Evolutionary conservation across 75 land plant species (phyloP).

Genomic region (Selaginella tamariscina): DNA sequence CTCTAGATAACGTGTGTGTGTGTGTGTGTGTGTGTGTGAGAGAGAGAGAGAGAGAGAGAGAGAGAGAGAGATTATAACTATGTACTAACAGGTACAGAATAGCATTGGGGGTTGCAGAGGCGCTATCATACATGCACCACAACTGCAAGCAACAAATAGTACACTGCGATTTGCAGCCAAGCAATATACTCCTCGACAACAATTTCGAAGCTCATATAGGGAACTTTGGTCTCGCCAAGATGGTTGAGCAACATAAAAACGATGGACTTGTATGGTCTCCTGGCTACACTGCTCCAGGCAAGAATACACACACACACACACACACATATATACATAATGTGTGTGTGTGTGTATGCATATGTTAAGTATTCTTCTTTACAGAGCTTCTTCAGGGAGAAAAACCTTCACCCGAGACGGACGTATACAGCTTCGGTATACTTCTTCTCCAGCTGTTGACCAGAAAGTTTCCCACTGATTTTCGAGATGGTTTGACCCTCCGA

Average conservation of each 20-base stretch:
- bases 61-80: too few species aligned
- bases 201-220: constrained; percentile 69
- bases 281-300: constrained; percentile 11
- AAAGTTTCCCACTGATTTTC: not conserved
- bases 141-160: constrained; percentile 72
- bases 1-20: too few species aligned
- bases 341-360: too few species aligned
- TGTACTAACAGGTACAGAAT: constrained; percentile 2
- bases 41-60: too few species aligned
- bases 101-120: constrained; percentile 6
- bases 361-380: not conserved
- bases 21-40: too few species aligned
- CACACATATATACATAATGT: too few species aligned
- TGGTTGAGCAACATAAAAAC: constrained; percentile 5
- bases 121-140: constrained; percentile 62
- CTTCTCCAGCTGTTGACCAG: not conserved
- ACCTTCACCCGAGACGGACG: constrained; percentile 1
- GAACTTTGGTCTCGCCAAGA: constrained; percentile 65
- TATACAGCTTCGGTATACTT: not conserved
- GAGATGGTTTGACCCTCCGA: not conserved
- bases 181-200: constrained; percentile 59
- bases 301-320: too few species aligned
- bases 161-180: constrained; percentile 68
- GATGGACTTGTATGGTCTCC: not conserved
- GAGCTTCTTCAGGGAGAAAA: not conserved